phyloP scores from a whole-genome alignment of 225 moss, liverwort and hornwort genomes.

The Sphagnum tenellum region DNA sequence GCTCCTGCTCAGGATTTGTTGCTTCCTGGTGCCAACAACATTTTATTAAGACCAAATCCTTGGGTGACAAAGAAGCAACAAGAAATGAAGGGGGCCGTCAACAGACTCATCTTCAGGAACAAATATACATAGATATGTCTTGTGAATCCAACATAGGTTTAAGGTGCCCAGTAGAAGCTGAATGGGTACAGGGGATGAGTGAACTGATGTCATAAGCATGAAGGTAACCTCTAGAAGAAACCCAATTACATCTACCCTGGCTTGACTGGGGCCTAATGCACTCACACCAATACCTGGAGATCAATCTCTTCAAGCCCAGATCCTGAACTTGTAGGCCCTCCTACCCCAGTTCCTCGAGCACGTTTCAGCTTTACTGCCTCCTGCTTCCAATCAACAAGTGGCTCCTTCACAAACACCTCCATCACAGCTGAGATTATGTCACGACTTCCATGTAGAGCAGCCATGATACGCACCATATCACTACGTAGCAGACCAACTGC shows the following conservation, averaged over 20 bases:
- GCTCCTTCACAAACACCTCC: conserved; percentile 94
- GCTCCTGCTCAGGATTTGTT: conserved; percentile 45
- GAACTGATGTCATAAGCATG: neutral
- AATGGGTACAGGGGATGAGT: too few species aligned
- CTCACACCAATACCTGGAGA: conserved; percentile 1
- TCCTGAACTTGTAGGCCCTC: conserved; percentile 14
- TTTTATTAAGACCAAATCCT: too few species aligned
- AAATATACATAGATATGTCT: too few species aligned
- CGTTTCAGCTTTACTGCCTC: conserved; percentile 61
- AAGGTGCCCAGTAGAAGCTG: too few species aligned
- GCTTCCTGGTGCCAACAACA: conserved; percentile 13
- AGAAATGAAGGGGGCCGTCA: too few species aligned
- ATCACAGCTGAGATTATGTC: conserved; percentile 79
- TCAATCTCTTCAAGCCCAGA: conserved; percentile 24
- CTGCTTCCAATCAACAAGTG: conserved; percentile 84
- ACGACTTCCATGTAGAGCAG: conserved; percentile 53
- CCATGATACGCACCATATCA: conserved; percentile 77
- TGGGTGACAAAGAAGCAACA: neutral
- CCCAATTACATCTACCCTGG: too few species aligned
- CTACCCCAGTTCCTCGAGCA: conserved; percentile 18
- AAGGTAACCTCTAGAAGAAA: too few species aligned
- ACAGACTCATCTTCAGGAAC: too few species aligned
- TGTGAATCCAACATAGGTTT: too few species aligned
- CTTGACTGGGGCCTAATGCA: too few species aligned
- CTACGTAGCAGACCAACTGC: conserved; percentile 60